phyloP scores from a whole-genome alignment of 1,139 yeast genomes.

The Meyerozyma guilliermondii region DNA sequence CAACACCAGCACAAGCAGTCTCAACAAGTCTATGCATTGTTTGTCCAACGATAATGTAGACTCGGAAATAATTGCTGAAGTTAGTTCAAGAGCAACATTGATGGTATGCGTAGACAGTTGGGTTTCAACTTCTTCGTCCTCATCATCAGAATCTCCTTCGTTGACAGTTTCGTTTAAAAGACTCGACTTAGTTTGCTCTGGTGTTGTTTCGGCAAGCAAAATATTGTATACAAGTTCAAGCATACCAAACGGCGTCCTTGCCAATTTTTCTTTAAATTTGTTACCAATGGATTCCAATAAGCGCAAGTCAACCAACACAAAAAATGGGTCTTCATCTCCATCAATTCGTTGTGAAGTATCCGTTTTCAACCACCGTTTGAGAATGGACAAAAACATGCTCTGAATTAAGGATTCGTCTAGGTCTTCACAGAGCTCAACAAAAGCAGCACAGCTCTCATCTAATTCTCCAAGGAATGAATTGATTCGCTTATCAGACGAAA shows the following conservation, averaged over 20 bases:
- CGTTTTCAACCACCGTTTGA: conserved; percentile 55
- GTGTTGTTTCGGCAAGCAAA: conserved; percentile 15
- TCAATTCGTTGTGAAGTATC: conserved; percentile 9
- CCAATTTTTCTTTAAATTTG: conserved; percentile 54
- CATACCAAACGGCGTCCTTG: conserved; percentile 59
- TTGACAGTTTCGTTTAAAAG: conserved; percentile 12
- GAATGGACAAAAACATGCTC: conserved; percentile 43
- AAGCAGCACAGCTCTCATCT: conserved; percentile 46
- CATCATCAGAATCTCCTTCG: conserved; percentile 43
- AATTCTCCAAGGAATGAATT: conserved; percentile 38
- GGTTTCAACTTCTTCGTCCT: conserved; percentile 23
- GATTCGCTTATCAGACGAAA: conserved; percentile 15
- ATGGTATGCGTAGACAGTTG: conserved; percentile 19
- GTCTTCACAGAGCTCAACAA: conserved; percentile 44
- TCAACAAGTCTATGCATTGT: conserved; percentile 18
- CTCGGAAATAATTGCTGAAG: conserved; percentile 51
- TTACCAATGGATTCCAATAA: conserved; percentile 61
- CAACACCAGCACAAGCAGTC: conserved; percentile 23
- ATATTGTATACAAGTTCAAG: conserved; percentile 51
- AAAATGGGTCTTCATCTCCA: conserved; percentile 45
- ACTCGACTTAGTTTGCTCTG: not conserved
- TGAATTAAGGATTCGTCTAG: conserved; percentile 46
- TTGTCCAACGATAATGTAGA: conserved; percentile 25
- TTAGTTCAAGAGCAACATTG: conserved; percentile 43
- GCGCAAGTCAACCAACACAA: conserved; percentile 56